phyloP scores from a whole-genome alignment of 2,329 filamentous ascomycete genomes.

The Stemphylium lycopersici region DNA sequence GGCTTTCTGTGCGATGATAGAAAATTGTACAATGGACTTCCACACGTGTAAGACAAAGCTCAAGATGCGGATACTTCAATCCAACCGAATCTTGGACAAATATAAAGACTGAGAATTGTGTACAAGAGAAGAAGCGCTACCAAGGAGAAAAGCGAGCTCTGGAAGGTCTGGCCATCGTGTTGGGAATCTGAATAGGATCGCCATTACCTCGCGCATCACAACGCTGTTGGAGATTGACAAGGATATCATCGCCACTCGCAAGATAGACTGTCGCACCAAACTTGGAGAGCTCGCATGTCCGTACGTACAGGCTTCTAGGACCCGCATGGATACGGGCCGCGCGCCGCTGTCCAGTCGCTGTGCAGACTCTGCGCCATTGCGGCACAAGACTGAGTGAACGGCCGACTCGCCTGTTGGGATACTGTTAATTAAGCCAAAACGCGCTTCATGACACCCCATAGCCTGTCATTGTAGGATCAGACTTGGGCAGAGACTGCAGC shows the following conservation, averaged over 20 bases:
- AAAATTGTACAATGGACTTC: no score
- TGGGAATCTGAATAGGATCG: neutral
- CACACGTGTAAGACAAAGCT: no score
- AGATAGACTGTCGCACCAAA: neutral
- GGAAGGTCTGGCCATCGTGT: neutral
- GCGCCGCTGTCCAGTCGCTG: neutral
- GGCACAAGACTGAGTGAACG: neutral
- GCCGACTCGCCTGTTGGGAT: neutral
- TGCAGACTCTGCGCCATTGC: neutral
- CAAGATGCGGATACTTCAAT: neutral
- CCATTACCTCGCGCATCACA: neutral
- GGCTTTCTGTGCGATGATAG: no score
- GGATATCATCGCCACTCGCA: neutral
- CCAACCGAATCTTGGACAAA: neutral
- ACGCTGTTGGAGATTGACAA: neutral
- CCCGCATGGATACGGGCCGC: neutral
- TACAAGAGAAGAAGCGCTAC: neutral
- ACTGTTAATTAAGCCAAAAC: neutral
- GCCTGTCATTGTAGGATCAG: neutral
- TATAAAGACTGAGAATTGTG: neutral
- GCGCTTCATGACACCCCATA: neutral
- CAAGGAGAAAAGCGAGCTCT: no score
- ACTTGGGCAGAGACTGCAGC: neutral
- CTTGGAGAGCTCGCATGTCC: neutral
- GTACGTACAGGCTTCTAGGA: neutral